These are phyloP conservation scores for Scytalidium sp. DNA, from an alignment of 2,329 filamentous ascomycete species.

Conservation along the genomic window DNA sequence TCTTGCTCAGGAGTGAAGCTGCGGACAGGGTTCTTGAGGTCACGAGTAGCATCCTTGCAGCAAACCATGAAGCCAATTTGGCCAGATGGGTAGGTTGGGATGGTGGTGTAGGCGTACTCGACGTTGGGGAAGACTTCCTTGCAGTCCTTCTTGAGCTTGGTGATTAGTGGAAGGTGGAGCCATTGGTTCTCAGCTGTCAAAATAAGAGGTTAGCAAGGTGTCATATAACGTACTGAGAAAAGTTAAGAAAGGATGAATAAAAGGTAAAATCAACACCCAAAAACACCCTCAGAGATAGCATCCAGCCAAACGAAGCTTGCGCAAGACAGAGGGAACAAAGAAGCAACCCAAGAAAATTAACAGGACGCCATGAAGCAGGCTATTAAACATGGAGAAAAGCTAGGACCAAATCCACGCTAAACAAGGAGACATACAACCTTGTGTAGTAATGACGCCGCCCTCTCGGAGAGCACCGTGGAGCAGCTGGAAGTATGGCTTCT, in stretches of 20 bases:
- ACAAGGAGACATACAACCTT: conserved; percentile 97
- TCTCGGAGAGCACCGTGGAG: conserved; percentile 85
- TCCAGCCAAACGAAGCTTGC: neutral
- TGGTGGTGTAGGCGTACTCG: conserved; percentile 99
- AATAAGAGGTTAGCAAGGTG: neutral
- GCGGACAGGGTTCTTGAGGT: conserved; percentile 83
- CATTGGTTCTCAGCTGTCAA: conserved; percentile 92
- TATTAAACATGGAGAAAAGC: neutral
- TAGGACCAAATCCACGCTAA: conserved; percentile 18
- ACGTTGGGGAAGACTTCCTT: conserved; percentile 94
- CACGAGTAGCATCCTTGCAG: conserved; percentile 83
- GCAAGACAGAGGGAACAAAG: conserved; percentile 1
- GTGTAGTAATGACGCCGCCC: conserved; percentile 97
- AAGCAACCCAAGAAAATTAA: conserved; percentile 6
- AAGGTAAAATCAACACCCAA: conserved; percentile 1
- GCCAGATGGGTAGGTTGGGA: conserved; percentile 97
- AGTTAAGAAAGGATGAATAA: neutral
- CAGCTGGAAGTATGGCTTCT: conserved; percentile 98
- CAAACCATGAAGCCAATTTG: conserved; percentile 99
- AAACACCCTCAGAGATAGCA: no score
- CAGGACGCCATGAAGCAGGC: neutral
- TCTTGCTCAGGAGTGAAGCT: conserved; percentile 84
- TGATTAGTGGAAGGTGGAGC: conserved; percentile 93
- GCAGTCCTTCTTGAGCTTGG: conserved; percentile 94
- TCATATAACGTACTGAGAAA: neutral